Evolutionary conservation across 2,329 filamentous ascomycete genomes (phyloP).

Genomic region (Colletotrichum melonis): DNA sequence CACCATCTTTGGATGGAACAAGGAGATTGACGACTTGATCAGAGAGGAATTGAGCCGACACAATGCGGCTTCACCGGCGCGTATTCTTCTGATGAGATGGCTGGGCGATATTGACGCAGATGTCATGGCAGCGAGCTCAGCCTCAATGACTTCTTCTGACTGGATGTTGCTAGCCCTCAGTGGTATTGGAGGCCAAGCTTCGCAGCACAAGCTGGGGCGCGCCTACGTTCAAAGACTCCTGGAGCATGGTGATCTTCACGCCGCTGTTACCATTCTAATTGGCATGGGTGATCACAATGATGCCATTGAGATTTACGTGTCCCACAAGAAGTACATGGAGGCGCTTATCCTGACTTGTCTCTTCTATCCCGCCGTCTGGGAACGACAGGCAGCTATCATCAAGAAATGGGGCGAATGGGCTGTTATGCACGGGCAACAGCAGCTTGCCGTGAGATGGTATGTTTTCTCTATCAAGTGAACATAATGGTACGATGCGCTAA

Average conservation of each 20-base stretch:
- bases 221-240: constrained; percentile 91
- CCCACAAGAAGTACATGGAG: constrained; percentile 91
- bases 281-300: constrained; percentile 93
- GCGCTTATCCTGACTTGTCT: constrained; percentile 89
- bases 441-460: constrained; percentile 86
- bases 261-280: constrained; percentile 91
- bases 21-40: constrained; percentile 83
- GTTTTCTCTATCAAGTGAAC: constrained; percentile 35
- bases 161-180: constrained; percentile 97
- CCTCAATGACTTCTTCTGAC: constrained; percentile 92
- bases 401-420: constrained; percentile 96
- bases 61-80: constrained; percentile 76
- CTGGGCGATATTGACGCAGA: constrained; percentile 87
- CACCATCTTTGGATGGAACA: constrained; percentile 95
- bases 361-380: constrained; percentile 87
- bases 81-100: constrained; percentile 92
- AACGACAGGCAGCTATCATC: constrained; percentile 86
- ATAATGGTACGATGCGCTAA: background rate
- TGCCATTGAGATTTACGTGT: constrained; percentile 95
- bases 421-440: constrained; percentile 86
- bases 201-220: constrained; percentile 90
- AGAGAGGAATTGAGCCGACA: constrained; percentile 86
- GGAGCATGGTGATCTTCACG: constrained; percentile 90
- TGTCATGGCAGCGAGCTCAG: constrained; percentile 81
- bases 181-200: constrained; percentile 78